Conservation (phyloP, 2,329 filamentous ascomycete species). For the Trichophyton equinum region DNA sequence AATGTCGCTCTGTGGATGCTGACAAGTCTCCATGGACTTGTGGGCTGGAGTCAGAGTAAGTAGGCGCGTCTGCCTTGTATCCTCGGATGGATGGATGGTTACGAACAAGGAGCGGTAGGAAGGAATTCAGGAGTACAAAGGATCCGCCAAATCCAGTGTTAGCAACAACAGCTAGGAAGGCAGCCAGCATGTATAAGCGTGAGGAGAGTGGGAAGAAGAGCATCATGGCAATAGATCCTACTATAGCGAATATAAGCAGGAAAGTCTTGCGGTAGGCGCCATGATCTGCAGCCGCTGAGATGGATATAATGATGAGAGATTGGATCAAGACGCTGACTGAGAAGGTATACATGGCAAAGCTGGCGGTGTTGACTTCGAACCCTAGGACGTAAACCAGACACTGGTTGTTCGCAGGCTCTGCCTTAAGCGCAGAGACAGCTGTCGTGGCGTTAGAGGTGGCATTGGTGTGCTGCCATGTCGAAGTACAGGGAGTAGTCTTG, state of each 20-base stretch:
- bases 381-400: constrained; percentile 77
- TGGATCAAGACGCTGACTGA: constrained; percentile 83
- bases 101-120: constrained; percentile 78
- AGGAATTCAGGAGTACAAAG: constrained; percentile 91
- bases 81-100: constrained; percentile 54
- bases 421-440: constrained; percentile 13
- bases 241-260: constrained; percentile 69
- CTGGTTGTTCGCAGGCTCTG: constrained; percentile 40
- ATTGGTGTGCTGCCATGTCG: constrained; percentile 40
- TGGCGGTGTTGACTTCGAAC: constrained; percentile 60
- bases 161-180: constrained; percentile 72
- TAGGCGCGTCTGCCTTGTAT: constrained; percentile 6
- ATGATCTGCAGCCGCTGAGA: constrained; percentile 91
- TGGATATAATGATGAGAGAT: constrained; percentile 82
- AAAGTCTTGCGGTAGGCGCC: constrained; percentile 83
- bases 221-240: constrained; percentile 75
- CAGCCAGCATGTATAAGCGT: constrained; percentile 65
- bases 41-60: neutral
- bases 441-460: neutral
- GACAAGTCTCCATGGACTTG: neutral
- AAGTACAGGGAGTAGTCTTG: constrained; percentile 59
- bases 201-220: constrained; percentile 68
- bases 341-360: constrained; percentile 59
- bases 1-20: neutral
- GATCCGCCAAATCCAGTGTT: constrained; percentile 93